phyloP scores from a whole-genome alignment of 257 asterid genomes.

The Solanum commersonii region DNA sequence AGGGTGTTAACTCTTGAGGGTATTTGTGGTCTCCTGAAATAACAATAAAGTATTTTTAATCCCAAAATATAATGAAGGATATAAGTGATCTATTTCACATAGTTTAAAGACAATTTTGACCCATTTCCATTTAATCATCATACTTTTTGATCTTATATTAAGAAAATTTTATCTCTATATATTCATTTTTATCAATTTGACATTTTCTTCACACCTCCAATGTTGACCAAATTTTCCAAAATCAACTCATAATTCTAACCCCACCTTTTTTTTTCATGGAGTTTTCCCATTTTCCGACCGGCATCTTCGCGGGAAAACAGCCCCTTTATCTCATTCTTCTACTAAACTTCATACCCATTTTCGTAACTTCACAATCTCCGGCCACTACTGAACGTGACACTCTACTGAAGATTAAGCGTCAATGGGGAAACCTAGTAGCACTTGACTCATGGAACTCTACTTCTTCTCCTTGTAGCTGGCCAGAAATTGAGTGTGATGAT shows the following conservation, averaged over 20 bases:
- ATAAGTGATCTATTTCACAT: too few species aligned
- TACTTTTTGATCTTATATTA: background rate
- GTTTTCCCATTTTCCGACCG: background rate
- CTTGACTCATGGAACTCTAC: constrained; percentile 13
- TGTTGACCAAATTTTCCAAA: background rate
- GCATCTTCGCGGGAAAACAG: background rate
- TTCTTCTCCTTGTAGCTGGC: constrained; percentile 28
- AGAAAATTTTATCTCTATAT: background rate
- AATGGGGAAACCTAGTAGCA: constrained; percentile 9
- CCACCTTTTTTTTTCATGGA: background rate
- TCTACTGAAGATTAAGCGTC: constrained; percentile 19
- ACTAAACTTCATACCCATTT: constrained; percentile 9
- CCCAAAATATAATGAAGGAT: too few species aligned
- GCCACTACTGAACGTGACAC: constrained; percentile 28
- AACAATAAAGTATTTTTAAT: too few species aligned
- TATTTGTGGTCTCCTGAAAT: too few species aligned
- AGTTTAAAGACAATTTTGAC: too few species aligned
- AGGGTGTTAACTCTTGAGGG: too few species aligned
- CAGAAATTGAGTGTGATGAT: constrained; percentile 19
- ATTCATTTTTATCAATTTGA: background rate
- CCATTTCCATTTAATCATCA: background rate
- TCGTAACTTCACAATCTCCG: constrained; percentile 38
- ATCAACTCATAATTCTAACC: background rate
- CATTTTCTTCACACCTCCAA: background rate
- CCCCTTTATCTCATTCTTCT: constrained; percentile 10